Base-by-base conservation (phyloP, 441 rosid species). In the Euphorbia corollata region DNA sequence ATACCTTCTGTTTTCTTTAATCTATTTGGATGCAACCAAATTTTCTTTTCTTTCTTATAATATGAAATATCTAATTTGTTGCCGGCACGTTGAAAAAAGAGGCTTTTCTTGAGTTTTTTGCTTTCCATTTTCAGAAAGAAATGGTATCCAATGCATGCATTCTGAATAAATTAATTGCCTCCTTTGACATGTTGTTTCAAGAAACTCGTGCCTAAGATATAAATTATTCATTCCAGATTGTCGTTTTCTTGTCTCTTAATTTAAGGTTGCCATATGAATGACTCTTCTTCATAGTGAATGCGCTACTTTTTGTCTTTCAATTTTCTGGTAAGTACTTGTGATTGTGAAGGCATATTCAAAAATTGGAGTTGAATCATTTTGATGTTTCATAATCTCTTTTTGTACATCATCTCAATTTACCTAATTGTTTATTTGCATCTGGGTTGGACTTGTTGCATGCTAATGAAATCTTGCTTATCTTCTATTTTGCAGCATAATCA, bases 401-500 rank as follows among this genome's bases (percentile, higher is more conserved):
- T 16, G 27, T 10, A 56, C 27, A 13, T 34, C 13, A 9, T 15
- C 38, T 12, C 15, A 13, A 13, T 66, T 23, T 13, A 13, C 61
- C 36, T 4, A 23, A 22, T 27, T 50, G 6, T 23, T 50, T 6
- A 34, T 34, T 20, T 1, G 23, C 9, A 30, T 22, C 7, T 3
- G 4, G 39, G 10, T 11, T 19, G 54, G 22, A 24, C 50, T 13
- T 55, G 36, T 24, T 61, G 41, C n/a, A 62, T 34, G 53, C 61
- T 68, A 67, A 43, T 59, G 36, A 50, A n/a, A 5, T 10, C 16
- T 54, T 47, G 22, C 54, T 10, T 59, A 36, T 65, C 57, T 66
- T 27, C 50, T 50, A 24, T 64, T 60, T 73, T 79, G 77, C 65
- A 82, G 88, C 81, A 79, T 74, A 80, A 75, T 57, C 70, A 71